phyloP scores from a whole-genome alignment of 139 green algal species.

The Haematococcus sp. region DNA sequence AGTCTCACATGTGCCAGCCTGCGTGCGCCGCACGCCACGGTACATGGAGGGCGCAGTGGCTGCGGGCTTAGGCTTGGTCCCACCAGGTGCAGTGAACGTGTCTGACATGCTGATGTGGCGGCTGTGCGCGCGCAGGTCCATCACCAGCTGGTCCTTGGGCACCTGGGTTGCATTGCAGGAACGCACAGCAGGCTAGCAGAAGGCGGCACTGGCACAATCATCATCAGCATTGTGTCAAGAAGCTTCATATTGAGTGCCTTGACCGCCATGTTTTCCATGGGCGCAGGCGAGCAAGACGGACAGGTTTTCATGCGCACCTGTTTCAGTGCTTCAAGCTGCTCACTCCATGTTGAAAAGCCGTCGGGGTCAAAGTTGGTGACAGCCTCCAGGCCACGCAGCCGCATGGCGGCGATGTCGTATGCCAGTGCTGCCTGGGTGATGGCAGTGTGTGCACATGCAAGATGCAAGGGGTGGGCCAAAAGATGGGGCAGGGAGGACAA shows the following conservation, averaged over 20 bases:
- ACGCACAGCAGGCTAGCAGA: no score
- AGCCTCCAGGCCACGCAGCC: background rate
- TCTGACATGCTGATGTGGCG: constrained; percentile 11
- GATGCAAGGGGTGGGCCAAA: no score
- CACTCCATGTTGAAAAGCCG: constrained; percentile 10
- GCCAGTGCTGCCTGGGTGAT: constrained; percentile 73
- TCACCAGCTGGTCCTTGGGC: constrained; percentile 61
- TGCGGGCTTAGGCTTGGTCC: constrained; percentile 7
- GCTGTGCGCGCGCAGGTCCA: constrained; percentile 26
- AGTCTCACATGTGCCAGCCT: background rate
- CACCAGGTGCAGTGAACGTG: constrained; percentile 9
- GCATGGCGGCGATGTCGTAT: constrained; percentile 63
- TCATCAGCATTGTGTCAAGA: no score
- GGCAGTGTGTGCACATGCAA: no score
- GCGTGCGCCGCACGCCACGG: background rate
- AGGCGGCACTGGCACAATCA: no score
- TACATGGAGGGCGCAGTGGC: constrained; percentile 22
- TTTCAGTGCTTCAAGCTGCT: background rate
- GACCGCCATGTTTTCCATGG: no score
- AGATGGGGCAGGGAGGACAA: no score
- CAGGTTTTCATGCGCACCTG: background rate
- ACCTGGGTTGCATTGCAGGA: constrained; percentile 21
- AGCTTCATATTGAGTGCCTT: no score
- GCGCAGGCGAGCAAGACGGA: no score
- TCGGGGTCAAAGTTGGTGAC: constrained; percentile 31